These are phyloP conservation scores for Rhododendron ferrugineum DNA, from an alignment of 148 eudicot genomes.

Conservation along the genomic window DNA sequence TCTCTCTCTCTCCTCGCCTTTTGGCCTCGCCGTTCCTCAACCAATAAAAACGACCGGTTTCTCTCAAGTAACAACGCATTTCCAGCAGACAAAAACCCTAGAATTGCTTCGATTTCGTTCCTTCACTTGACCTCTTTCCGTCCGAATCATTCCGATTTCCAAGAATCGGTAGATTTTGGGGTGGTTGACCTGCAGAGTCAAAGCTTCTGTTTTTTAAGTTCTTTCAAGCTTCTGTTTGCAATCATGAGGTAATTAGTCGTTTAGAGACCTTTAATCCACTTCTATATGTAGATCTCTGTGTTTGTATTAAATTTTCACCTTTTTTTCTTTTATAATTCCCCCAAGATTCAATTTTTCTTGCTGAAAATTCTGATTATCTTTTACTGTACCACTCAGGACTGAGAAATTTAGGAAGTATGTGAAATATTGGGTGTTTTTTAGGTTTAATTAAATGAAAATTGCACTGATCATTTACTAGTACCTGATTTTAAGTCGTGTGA, in stretches of 20 bases:
- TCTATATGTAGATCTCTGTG: neutral
- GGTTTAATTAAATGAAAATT: neutral
- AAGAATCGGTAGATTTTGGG: neutral
- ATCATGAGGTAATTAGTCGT: neutral
- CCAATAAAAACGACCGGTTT: neutral
- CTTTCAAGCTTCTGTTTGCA: neutral
- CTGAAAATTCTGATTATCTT: neutral
- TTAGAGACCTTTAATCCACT: neutral
- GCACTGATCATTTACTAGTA: neutral
- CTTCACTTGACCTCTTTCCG: neutral
- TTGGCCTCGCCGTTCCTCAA: neutral
- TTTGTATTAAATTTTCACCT: neutral
- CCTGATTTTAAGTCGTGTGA: neutral
- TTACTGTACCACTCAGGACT: neutral
- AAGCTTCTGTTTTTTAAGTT: conserved; percentile 3
- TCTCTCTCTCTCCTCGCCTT: neutral
- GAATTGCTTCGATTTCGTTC: neutral
- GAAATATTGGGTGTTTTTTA: neutral
- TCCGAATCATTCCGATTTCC: neutral
- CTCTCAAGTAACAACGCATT: neutral
- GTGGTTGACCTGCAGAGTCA: neutral
- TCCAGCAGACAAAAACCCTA: conserved; percentile 13
- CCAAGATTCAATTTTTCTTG: neutral
- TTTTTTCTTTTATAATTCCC: neutral
- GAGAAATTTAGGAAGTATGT: neutral